Evolutionary conservation across 495 filamentous ascomycete genomes (phyloP).

Genomic region (Parmelia sp.): DNA sequence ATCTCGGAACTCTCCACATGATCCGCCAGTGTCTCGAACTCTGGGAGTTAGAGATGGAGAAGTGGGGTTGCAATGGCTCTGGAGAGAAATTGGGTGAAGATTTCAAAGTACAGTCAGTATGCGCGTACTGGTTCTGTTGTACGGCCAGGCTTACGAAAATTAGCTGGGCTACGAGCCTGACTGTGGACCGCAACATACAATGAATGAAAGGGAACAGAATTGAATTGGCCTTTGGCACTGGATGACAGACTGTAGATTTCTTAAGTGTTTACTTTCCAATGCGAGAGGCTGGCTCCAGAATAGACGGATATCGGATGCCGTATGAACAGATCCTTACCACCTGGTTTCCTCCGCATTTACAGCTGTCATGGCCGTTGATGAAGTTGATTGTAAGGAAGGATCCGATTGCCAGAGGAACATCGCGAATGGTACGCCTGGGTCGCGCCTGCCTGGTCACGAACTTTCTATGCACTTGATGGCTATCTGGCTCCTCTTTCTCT

Average conservation of each 20-base stretch:
- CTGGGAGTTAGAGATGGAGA: background rate
- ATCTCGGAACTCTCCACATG: background rate
- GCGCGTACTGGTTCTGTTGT: background rate
- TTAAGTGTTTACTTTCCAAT: background rate
- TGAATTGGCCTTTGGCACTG: background rate
- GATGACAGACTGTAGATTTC: background rate
- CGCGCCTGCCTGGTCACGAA: background rate
- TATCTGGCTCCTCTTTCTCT: background rate
- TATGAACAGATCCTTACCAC: background rate
- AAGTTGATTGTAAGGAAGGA: background rate
- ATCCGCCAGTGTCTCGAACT: background rate
- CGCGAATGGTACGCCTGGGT: background rate
- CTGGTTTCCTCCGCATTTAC: background rate
- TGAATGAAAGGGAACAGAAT: background rate
- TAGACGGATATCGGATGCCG: background rate
- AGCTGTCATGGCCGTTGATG: background rate
- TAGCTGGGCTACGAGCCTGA: background rate
- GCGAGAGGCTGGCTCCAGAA: background rate
- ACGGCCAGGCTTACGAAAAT: background rate
- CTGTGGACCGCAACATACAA: background rate
- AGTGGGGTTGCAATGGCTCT: background rate
- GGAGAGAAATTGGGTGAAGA: background rate
- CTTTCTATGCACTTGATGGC: background rate
- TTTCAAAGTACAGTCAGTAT: background rate
- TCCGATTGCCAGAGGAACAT: background rate